Evolutionary conservation across 2,329 filamentous ascomycete species (phyloP).

Genomic region (Juglanconis oblonga): DNA sequence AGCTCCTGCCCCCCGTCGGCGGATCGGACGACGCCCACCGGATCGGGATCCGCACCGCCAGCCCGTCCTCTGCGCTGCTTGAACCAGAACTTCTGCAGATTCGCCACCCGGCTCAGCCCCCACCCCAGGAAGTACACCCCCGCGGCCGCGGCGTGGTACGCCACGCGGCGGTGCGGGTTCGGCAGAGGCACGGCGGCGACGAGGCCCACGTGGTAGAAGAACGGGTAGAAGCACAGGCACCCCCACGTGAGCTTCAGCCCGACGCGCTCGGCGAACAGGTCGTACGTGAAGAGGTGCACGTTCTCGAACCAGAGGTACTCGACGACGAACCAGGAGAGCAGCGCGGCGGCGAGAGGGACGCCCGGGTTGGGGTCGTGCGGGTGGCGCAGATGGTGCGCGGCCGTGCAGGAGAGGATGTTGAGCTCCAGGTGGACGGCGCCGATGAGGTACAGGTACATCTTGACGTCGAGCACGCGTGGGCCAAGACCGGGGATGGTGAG

Average conservation of each 20-base stretch:
- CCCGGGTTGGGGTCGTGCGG: constrained; percentile 3
- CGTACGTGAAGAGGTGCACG: constrained; percentile 17
- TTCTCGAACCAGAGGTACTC: constrained; percentile 16
- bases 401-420: constrained; percentile 11
- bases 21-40: neutral
- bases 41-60: neutral
- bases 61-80: neutral
- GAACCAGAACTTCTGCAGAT: constrained; percentile 15
- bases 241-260: constrained; percentile 14
- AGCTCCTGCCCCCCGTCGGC: constrained; percentile 10
- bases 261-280: constrained; percentile 13
- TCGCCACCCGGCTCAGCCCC: constrained; percentile 9
- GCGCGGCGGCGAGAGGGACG: constrained; percentile 2
- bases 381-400: neutral
- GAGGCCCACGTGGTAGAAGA: constrained; percentile 9
- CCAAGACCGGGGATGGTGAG: neutral
- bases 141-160: neutral
- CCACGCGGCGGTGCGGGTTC: neutral
- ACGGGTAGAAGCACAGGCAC: constrained; percentile 13
- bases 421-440: constrained; percentile 16
- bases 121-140: constrained; percentile 8
- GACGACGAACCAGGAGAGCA: constrained; percentile 14
- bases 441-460: constrained; percentile 14
- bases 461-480: constrained; percentile 8
- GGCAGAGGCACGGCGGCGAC: constrained; percentile 4